Base-by-base conservation (phyloP, 805 yeast species). In the Starmerella bombi region DNA sequence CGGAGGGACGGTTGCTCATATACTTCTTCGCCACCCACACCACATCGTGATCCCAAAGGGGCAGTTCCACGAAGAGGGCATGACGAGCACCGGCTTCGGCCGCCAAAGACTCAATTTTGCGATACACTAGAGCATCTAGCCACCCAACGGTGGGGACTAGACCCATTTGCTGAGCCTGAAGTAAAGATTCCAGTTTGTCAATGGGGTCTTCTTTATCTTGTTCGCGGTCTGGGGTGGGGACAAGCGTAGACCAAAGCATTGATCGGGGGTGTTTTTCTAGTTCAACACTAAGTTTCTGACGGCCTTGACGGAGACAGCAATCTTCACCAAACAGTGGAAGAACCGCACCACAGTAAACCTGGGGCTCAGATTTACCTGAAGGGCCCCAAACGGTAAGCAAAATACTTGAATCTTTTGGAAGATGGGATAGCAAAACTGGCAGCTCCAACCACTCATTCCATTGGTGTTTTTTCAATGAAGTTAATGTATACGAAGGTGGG, bases 381-480 rank as follows among this genome's bases (percentile, higher is more conserved):
- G 73, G 77, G 47, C 81, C 93, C 72, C 77, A 80, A 2, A 85
- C 49, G 2, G 71, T 66, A 19, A 91, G 64, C 39, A 70, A 69
- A 15, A 86, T 56, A 46, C 66, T 69, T 4, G 91, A 60, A 31
- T 72, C 70, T 28, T 74, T 55, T 2, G 82, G 77, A n/a, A 88
- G 57, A 52, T 84, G 91, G 39, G 71, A 70, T 48, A 80, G 74
- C 40, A 68, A 66, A 2, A 86, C 69, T 1, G 96, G 88, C 35
- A 91, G 58, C 34, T 71, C 69, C 17, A 83, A 59, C 80, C 84
- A 78, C 44, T 75, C 74, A 50, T 78, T 71, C 86, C 91, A 83
- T 36, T 56, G 70, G 53, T 70, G 70, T 25, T 46, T 35, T 23
- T 45, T 42, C 12, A 34, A 21, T 12, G 46, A 22, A 10, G 43